A percentile compares a stretch with the other conserved stretches of the same genome.
Evolutionary conservation across 2,329 filamentous ascomycete species (phyloP).

Genomic region (Venturiaceae sp.): DNA sequence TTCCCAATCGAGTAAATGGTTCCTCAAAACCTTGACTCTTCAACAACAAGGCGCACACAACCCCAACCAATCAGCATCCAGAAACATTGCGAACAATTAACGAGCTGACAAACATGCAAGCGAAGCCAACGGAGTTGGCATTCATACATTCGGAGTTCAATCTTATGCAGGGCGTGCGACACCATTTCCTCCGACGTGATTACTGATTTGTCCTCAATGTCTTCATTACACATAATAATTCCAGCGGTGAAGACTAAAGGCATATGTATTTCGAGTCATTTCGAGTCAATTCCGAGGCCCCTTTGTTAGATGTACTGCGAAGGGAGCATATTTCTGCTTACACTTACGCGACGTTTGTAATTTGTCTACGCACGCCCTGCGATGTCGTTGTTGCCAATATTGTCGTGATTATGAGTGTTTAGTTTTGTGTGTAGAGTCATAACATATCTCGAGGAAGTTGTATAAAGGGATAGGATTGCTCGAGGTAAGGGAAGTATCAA

Average conservation of each 20-base stretch:
- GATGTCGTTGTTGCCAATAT: not conserved
- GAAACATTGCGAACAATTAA: not conserved
- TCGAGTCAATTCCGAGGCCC: too few relatives aligned
- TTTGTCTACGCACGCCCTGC: not conserved
- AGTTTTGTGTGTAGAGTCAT: too few relatives aligned
- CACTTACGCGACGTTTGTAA: not conserved
- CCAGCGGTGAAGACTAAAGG: not conserved
- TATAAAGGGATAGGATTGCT: not conserved
- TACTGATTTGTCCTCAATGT: not conserved
- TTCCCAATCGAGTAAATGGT: not conserved
- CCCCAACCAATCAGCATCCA: not conserved
- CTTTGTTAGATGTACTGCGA: not conserved
- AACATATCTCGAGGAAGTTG: not conserved
- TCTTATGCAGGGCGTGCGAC: not conserved
- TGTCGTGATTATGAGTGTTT: not conserved
- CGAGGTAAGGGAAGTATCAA: not conserved
- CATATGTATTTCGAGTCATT: not conserved
- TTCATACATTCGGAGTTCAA: not conserved
- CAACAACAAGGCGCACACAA: not conserved
- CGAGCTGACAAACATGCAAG: not conserved
- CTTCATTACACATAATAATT: not conserved
- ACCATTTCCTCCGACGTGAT: not conserved
- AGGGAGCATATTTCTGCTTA: not conserved
- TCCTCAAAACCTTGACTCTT: not conserved
- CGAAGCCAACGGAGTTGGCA: too few relatives aligned